Conservation (phyloP, 2,329 filamentous ascomycete species). For the Diaporthe nobilis region DNA sequence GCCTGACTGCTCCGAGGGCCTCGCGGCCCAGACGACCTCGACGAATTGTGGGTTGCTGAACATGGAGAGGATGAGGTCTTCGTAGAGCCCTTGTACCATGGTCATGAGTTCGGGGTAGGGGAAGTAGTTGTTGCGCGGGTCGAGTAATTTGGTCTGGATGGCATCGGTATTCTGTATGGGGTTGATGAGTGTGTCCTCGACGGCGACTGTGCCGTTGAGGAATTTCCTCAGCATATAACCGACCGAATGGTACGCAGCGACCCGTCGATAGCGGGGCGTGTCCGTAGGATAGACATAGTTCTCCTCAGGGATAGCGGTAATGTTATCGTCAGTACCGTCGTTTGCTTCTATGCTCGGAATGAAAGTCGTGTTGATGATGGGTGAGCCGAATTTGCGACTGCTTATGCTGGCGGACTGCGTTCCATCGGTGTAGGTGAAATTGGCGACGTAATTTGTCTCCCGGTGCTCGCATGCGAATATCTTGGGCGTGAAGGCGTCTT, state of each 20-base stretch:
- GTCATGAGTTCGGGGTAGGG: constrained; percentile 48
- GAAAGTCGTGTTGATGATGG: constrained; percentile 54
- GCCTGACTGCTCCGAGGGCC: constrained; percentile 47
- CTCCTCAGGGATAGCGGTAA: constrained; percentile 49
- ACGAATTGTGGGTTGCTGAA: constrained; percentile 40
- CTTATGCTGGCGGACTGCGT: constrained; percentile 49
- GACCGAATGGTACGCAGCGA: constrained; percentile 54
- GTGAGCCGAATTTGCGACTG: constrained; percentile 47
- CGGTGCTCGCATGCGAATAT: constrained; percentile 57
- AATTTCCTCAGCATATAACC: constrained; percentile 51
- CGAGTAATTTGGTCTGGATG: constrained; percentile 59
- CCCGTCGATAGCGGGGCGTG: constrained; percentile 50
- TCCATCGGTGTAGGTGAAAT: constrained; percentile 52
- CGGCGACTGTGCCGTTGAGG: constrained; percentile 52
- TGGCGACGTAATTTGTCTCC: constrained; percentile 52
- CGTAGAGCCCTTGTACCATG: constrained; percentile 52
- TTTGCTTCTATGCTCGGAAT: constrained; percentile 46
- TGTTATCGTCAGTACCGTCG: constrained; percentile 56
- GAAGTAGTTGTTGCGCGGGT: constrained; percentile 51
- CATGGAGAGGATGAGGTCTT: constrained; percentile 45
- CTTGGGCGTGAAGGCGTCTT: constrained; percentile 52
- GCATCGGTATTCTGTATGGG: constrained; percentile 52
- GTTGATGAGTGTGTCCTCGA: constrained; percentile 46
- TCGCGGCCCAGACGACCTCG: constrained; percentile 48
- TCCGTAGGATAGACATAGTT: constrained; percentile 51